Evolutionary conservation across 768 basidiomycete species (phyloP), one percentile per base, ranked within the genome.

Genomic region (Tricholoma bakamatsutake): DNA sequence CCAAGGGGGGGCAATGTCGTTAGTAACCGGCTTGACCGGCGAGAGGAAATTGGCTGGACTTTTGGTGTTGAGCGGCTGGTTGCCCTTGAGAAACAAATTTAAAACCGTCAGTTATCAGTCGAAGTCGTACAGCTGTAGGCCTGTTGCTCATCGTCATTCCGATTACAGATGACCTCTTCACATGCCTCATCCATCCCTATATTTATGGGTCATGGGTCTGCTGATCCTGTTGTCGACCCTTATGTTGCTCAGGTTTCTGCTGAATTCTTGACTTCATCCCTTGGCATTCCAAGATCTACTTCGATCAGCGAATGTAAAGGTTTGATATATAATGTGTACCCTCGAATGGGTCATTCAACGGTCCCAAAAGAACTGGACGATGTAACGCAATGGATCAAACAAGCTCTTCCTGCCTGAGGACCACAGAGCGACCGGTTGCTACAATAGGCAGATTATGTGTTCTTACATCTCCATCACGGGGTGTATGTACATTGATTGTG

Each of bases 161-260:
- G 27, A 37, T 42, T 46, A 17, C 50, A 91, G 88, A 82, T 90
- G 77, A 67, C 77, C 46, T 80, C 81, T 13, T 70, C 78, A 6
- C 75, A 85, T 61, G 82, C 85, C 12, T 71, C 77, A 47, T 77
- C 79, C 4, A 76, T 83, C 18, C 89, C 93, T 1, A 76, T 95
- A 28, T 95, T 96, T 70, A 88, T 89, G 84, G 94, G 88, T 10
- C 90, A 93, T 59, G 94, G 94, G 24, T 79, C 76, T 7, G 75
- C 67, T 15, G 94, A 98, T 71, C 84, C 81, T 5, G 75, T 95
- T 24, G 86, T 97, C 52, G 76, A 76, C 55, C 76, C 75, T 61
- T 59, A 76, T 24, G 73, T 83, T 51, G 81, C 82, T 27, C 66
- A 76, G 52, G 67, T 68, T 50, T 88, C 89, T 8, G 71, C 78